These are phyloP conservation scores for Isabelozyma gotoi DNA, from an alignment of 805 yeast species.

Conservation along the genomic window DNA sequence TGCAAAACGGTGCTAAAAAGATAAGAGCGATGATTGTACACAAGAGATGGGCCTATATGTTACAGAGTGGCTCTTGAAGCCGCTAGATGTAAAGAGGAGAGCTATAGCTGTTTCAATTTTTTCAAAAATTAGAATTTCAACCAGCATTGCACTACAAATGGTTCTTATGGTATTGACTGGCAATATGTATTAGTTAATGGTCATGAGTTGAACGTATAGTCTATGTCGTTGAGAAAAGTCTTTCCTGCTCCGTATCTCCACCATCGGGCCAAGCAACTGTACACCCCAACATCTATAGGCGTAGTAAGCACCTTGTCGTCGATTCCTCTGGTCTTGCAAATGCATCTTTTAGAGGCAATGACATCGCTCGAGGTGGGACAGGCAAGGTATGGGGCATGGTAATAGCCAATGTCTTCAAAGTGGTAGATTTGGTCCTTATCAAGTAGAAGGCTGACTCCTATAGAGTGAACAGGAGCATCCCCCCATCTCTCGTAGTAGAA, in stretches of 20 bases:
- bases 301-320: constrained; percentile 16
- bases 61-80: too few species aligned
- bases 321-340: constrained; percentile 24
- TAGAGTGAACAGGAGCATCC: constrained; percentile 49
- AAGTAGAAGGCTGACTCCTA: constrained; percentile 32
- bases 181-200: not conserved
- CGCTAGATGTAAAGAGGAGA: not conserved
- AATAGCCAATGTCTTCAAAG: constrained; percentile 46
- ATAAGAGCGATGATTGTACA: not conserved
- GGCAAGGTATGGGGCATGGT: constrained; percentile 41
- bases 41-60: too few species aligned
- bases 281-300: constrained; percentile 45
- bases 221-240: constrained; percentile 48
- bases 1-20: not conserved
- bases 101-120: too few species aligned
- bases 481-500: constrained; percentile 64
- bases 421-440: constrained; percentile 41
- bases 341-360: constrained; percentile 34
- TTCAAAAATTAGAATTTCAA: too few species aligned
- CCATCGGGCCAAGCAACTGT: constrained; percentile 72
- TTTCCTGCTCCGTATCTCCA: constrained; percentile 73
- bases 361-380: constrained; percentile 39
- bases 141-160: too few species aligned
- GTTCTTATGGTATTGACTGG: too few species aligned
- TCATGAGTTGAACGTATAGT: constrained; percentile 10